These are phyloP conservation scores for Penicillium hesseltinei DNA, from an alignment of 2,329 filamentous ascomycete genomes.

Conservation along the genomic window DNA sequence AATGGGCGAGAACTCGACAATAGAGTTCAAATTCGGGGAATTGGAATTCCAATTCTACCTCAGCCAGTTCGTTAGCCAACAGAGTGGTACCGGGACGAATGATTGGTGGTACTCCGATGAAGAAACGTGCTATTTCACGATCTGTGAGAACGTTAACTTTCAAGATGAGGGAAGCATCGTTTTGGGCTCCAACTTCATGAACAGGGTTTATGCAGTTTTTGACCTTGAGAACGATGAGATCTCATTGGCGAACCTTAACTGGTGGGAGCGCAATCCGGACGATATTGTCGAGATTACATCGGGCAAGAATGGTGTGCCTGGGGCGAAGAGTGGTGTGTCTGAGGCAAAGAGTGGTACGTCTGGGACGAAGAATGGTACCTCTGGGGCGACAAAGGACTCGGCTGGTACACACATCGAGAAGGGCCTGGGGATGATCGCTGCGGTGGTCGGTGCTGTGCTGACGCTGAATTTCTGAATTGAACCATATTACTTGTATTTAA, in stretches of 20 bases:
- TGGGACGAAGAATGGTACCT: no score
- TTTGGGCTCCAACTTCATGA: not conserved
- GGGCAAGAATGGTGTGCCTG: not conserved
- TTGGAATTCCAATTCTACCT: not conserved
- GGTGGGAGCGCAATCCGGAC: no score
- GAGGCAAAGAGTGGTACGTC: no score
- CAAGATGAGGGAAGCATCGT: not conserved
- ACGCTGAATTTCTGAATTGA: not conserved
- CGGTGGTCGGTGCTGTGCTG: not conserved
- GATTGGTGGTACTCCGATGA: not conserved
- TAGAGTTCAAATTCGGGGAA: not conserved
- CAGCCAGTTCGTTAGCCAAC: not conserved
- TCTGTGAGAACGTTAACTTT: not conserved
- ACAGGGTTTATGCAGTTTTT: slow-evolving; percentile 6
- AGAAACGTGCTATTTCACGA: not conserved
- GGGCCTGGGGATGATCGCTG: not conserved
- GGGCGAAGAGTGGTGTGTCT: not conserved
- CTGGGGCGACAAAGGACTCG: not conserved
- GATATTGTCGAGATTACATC: slow-evolving; percentile 47
- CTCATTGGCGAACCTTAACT: slow-evolving; percentile 2
- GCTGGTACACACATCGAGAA: not conserved
- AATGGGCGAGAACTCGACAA: not conserved
- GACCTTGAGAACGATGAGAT: slow-evolving; percentile 13
- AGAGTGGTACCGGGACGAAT: not conserved
- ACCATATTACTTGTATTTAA: not conserved